Percentiles rank a stretch among this genome's conserved stretches.
phyloP scores from a whole-genome alignment of 805 yeast species.

The Hanseniaspora guilliermondii region DNA sequence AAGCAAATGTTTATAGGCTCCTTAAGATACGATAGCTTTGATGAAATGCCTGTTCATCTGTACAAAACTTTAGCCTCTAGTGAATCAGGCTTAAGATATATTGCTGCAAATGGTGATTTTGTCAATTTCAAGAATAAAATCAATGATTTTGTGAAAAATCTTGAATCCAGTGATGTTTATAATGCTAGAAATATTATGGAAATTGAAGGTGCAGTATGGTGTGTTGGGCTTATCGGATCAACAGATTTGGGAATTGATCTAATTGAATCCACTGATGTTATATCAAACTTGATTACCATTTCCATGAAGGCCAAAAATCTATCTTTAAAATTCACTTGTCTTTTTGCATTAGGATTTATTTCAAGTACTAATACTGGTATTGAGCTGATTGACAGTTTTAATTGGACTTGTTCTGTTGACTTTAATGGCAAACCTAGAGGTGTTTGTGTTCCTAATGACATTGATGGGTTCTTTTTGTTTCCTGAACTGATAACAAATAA shows the following conservation, averaged over 20 bases:
- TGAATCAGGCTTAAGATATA: conserved; percentile 58
- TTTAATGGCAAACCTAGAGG: conserved; percentile 34
- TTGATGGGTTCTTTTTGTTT: conserved; percentile 25
- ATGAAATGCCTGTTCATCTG: conserved; percentile 48
- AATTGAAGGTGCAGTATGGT: conserved; percentile 73
- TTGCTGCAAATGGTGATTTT: conserved; percentile 40
- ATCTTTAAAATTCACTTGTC: conserved; percentile 64
- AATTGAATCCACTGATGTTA: conserved; percentile 40
- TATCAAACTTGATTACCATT: conserved; percentile 42
- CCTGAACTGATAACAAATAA: conserved; percentile 10
- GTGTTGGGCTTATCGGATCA: conserved; percentile 71
- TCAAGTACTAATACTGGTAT: conserved; percentile 65
- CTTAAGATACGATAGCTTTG: conserved; percentile 10
- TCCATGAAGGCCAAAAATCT: conserved; percentile 38
- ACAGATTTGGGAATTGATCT: conserved; percentile 55
- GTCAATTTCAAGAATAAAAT: conserved; percentile 30
- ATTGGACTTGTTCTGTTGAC: conserved; percentile 51
- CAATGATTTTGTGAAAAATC: conserved; percentile 24
- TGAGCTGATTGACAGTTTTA: conserved; percentile 69
- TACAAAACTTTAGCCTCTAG: conserved; percentile 72
- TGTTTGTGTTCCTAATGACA: conserved; percentile 30
- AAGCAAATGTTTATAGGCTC: conserved; percentile 25
- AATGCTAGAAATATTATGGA: conserved; percentile 30
- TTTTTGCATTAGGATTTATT: conserved; percentile 62
- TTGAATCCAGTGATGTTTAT: conserved; percentile 19